Conservation (phyloP, 768 basidiomycete species). For the Russula abietina region DNA sequence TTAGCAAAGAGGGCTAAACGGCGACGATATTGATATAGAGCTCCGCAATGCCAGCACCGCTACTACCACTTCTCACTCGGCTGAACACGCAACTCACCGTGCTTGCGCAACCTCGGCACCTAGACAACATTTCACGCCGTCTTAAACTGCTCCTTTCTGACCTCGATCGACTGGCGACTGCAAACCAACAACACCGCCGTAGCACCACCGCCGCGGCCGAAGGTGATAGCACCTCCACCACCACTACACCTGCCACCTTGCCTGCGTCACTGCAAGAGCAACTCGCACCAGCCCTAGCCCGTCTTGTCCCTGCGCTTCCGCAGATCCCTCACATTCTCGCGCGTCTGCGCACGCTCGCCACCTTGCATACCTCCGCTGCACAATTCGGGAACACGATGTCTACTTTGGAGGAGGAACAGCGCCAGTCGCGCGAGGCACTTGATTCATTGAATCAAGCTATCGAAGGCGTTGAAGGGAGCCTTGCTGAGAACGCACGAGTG, state of each 20-base stretch:
- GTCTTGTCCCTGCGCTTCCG: constrained; percentile 66
- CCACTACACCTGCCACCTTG: constrained; percentile 22
- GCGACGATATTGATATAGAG: constrained; percentile 37
- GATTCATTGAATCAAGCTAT: constrained; percentile 66
- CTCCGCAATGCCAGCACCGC: constrained; percentile 67
- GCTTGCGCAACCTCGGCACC: constrained; percentile 90
- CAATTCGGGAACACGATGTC: constrained; percentile 66
- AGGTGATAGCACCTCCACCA: constrained; percentile 9
- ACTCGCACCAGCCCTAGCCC: constrained; percentile 59
- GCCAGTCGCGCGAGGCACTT: constrained; percentile 53
- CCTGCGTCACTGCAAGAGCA: constrained; percentile 46
- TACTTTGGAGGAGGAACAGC: constrained; percentile 67
- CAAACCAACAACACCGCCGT: constrained; percentile 36
- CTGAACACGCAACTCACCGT: constrained; percentile 82
- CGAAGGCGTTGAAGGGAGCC: constrained; percentile 63
- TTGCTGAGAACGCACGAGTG: constrained; percentile 64
- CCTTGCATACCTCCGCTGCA: constrained; percentile 75
- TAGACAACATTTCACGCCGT: constrained; percentile 91
- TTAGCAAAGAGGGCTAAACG: background rate
- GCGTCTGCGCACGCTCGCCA: constrained; percentile 76
- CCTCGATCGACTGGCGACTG: constrained; percentile 67
- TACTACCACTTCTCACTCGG: constrained; percentile 75
- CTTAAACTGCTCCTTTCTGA: constrained; percentile 90
- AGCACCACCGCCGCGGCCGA: constrained; percentile 25
- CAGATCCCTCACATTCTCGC: constrained; percentile 88